Evolutionary conservation across 2,329 filamentous ascomycete genomes (phyloP).

Genomic region (Scopulariopsis brevicaulis): DNA sequence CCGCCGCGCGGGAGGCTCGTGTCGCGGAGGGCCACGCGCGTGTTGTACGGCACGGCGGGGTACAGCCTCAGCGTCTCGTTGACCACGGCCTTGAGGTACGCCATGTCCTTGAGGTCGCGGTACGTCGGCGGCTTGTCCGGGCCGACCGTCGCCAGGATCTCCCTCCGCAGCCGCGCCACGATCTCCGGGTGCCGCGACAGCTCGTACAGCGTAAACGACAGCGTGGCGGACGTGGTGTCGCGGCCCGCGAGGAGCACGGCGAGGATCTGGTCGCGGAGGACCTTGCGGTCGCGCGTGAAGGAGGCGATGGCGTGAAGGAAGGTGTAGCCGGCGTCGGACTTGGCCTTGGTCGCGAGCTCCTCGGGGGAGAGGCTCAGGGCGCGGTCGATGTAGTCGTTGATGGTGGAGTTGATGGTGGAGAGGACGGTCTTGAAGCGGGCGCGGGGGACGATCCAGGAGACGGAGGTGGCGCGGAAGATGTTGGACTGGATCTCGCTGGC

Average conservation of each 20-base stretch:
- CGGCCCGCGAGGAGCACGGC: constrained; percentile 74
- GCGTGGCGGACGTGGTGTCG: constrained; percentile 75
- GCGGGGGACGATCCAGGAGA: constrained; percentile 53
- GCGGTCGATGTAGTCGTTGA: constrained; percentile 66
- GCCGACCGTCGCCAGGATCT: constrained; percentile 61
- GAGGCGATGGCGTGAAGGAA: constrained; percentile 78
- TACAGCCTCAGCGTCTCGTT: constrained; percentile 72
- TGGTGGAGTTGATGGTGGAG: constrained; percentile 61
- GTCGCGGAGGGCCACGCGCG: constrained; percentile 59
- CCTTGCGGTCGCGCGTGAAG: constrained; percentile 60
- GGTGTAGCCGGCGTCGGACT: constrained; percentile 60
- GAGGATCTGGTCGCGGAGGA: constrained; percentile 76
- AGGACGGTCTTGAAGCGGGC: constrained; percentile 52
- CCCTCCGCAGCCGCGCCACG: constrained; percentile 56
- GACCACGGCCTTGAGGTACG: constrained; percentile 63
- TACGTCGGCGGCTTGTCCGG: constrained; percentile 55
- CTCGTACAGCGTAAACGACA: constrained; percentile 78
- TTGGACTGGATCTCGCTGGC: constrained; percentile 66
- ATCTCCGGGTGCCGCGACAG: constrained; percentile 59
- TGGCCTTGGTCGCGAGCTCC: constrained; percentile 64
- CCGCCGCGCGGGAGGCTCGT: constrained; percentile 66
- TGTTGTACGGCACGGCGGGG: constrained; percentile 69
- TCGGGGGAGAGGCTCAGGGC: constrained; percentile 57
- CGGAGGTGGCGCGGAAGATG: constrained; percentile 51
- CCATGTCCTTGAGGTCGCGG: constrained; percentile 75